Base-by-base conservation (phyloP, 2,329 filamentous ascomycete species). In the Arthrinium phaeospermum region DNA sequence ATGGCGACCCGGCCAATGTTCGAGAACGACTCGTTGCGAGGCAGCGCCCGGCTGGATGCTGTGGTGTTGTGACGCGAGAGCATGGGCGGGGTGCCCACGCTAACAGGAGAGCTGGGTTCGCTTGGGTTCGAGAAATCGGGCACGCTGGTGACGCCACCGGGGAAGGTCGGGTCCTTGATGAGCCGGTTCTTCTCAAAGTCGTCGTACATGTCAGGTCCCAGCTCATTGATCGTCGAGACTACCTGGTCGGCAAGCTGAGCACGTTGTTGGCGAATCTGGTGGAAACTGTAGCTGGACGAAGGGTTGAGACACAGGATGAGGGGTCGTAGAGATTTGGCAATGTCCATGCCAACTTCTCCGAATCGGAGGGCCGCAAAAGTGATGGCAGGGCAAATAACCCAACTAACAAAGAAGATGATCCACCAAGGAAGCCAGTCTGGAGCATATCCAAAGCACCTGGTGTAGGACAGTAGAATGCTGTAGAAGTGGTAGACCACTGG, bases 301-400 rank as follows among this genome's bases (percentile, higher is more conserved):
- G 96, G 96, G 77, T 93, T 93, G 78, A 98, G 88, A 75, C 94
- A 96, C 46, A 98, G 87, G 67, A 97, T 86, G 13, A 99, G 89
- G 7, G 96, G 96, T 13, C 94, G 91, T 22, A 99, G 88, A 0
- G 96, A 98, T 83, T 98, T 99, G 85, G 96, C 86, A 71, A 99
- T 98, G 80, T 99, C 96, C 95, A 99, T 98, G 70, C 96, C 96
- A n/a, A 97, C 92, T 84, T 99, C 96, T 67, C 96, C 96, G 76
- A 98, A 97, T 14, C 96, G 92, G 70, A 99, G 91, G 8, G 96
- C 94, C 5, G 95, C 95, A 81, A 97, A 98, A 0, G 95, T 98
- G 77, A 98, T 93, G 34, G 91, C 89, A 7, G 95, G 93, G 86
- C 98, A 98, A 75, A 97, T 85, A 68, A 94, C 87, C 85, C 94